Conservation (phyloP, 2,329 filamentous ascomycete species). For the Arachnomyces sp. region DNA sequence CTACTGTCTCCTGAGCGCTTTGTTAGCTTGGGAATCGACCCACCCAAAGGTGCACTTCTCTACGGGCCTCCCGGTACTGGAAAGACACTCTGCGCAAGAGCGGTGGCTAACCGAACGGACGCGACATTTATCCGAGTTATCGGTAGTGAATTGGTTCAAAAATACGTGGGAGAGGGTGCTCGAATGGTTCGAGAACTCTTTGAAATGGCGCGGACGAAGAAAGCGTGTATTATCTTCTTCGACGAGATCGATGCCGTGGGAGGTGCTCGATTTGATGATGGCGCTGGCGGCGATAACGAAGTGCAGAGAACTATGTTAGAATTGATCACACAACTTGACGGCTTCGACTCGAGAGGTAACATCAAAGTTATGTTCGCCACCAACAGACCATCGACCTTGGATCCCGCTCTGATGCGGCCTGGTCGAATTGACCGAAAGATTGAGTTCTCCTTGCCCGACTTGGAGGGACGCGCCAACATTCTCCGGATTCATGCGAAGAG, state of each 20-base stretch:
- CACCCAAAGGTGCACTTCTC: slow-evolving; percentile 90
- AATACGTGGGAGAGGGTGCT: slow-evolving; percentile 96
- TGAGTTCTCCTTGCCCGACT: slow-evolving; percentile 93
- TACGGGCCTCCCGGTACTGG: slow-evolving; percentile 98
- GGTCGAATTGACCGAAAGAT: slow-evolving; percentile 98
- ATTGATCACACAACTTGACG: slow-evolving; percentile 91
- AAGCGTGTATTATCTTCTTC: slow-evolving; percentile 99
- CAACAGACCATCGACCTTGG: slow-evolving; percentile 89
- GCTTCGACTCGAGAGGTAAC: slow-evolving; percentile 92
- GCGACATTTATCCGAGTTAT: slow-evolving; percentile 99
- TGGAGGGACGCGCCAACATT: slow-evolving; percentile 95
- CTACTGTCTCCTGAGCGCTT: slow-evolving; percentile 93
- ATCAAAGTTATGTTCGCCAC: slow-evolving; percentile 99
- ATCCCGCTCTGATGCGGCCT: slow-evolving; percentile 94
- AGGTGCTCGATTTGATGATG: slow-evolving; percentile 92
- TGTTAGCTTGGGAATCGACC: slow-evolving; percentile 97
- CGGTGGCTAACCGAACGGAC: slow-evolving; percentile 95
- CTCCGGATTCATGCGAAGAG: slow-evolving; percentile 98
- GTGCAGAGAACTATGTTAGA: slow-evolving; percentile 98
- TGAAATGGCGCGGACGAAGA: slow-evolving; percentile 99
- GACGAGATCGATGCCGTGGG: slow-evolving; percentile 97
- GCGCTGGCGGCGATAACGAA: slow-evolving; percentile 93
- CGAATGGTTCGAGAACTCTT: slow-evolving; percentile 98
- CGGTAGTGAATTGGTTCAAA: slow-evolving; percentile 94
- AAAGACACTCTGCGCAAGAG: slow-evolving; percentile 95